These are phyloP conservation scores for Adansonia rubrostipa DNA, from an alignment of 441 rosid genomes.

Conservation along the genomic window DNA sequence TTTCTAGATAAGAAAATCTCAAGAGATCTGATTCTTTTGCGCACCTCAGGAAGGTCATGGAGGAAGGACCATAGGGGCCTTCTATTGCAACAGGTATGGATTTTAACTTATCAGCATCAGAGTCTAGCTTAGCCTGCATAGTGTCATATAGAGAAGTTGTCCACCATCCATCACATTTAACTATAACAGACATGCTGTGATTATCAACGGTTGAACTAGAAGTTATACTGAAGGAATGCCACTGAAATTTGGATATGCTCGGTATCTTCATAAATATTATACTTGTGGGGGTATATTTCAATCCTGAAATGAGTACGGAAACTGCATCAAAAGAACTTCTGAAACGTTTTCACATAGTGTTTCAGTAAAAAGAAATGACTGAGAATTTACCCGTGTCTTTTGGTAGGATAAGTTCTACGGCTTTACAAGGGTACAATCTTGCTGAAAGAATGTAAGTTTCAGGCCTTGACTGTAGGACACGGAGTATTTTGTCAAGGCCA, in stretches of 20 bases:
- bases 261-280: conserved; percentile 71
- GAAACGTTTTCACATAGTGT: background rate
- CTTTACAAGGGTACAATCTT: conserved; percentile 56
- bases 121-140: conserved; percentile 46
- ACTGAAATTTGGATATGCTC: conserved; percentile 59
- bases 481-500: conserved; percentile 71
- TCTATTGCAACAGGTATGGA: conserved; percentile 57
- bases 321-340: background rate
- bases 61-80: conserved; percentile 89
- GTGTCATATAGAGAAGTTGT: conserved; percentile 57
- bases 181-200: conserved; percentile 54
- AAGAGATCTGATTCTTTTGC: conserved; percentile 12
- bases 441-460: conserved; percentile 59
- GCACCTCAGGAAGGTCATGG: conserved; percentile 68
- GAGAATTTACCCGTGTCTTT: conserved; percentile 61
- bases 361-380: background rate
- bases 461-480: conserved; percentile 72
- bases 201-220: conserved; percentile 63
- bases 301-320: conserved; percentile 48
- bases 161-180: conserved; percentile 73
- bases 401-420: conserved; percentile 71
- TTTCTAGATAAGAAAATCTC: conserved; percentile 18
- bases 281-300: conserved; percentile 69
- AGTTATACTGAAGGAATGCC: conserved; percentile 85
- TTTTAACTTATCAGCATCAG: conserved; percentile 37